Conservation (phyloP, 148 eudicot species). For the Gaultheria prostrata region DNA sequence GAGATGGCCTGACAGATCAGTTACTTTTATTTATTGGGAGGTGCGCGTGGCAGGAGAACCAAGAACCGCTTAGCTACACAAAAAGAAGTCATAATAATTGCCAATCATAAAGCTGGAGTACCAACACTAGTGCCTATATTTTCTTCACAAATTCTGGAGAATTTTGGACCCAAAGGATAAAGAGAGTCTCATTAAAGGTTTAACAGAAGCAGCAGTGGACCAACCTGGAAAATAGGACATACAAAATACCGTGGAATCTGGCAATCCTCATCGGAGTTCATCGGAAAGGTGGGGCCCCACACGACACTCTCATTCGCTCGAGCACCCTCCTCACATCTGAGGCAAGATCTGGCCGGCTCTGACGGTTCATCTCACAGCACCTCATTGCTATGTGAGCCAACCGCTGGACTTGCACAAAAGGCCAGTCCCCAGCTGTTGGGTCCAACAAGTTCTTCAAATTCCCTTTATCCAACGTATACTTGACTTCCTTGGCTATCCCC, state of each 20-base stretch:
- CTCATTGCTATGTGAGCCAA: slow-evolving; percentile 62
- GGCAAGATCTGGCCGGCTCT: slow-evolving; percentile 59
- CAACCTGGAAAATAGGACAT: slow-evolving; percentile 92
- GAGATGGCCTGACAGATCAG: not conserved
- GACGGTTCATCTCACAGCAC: slow-evolving; percentile 55
- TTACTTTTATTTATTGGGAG: not conserved
- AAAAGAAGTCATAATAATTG: not conserved
- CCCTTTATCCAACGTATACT: slow-evolving; percentile 55
- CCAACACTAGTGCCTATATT: not conserved
- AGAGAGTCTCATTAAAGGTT: not conserved
- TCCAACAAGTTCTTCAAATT: slow-evolving; percentile 55
- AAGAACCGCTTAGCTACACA: not conserved
- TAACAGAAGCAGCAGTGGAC: not conserved
- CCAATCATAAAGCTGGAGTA: not conserved
- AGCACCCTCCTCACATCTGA: slow-evolving; percentile 72
- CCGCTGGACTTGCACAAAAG: slow-evolving; percentile 59
- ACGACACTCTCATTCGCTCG: slow-evolving; percentile 63
- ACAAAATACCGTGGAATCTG: slow-evolving; percentile 55
- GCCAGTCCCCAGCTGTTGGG: slow-evolving; percentile 92
- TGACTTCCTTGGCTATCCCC: slow-evolving; percentile 65
- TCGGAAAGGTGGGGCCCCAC: slow-evolving; percentile 42
- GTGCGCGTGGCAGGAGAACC: not conserved
- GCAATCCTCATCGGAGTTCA: slow-evolving; percentile 30
- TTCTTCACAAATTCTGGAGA: not conserved
- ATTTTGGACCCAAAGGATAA: not conserved